Evolutionary conservation across 108 stramenopile species (phyloP).

Genomic region (Skeletonema menzelii): DNA sequence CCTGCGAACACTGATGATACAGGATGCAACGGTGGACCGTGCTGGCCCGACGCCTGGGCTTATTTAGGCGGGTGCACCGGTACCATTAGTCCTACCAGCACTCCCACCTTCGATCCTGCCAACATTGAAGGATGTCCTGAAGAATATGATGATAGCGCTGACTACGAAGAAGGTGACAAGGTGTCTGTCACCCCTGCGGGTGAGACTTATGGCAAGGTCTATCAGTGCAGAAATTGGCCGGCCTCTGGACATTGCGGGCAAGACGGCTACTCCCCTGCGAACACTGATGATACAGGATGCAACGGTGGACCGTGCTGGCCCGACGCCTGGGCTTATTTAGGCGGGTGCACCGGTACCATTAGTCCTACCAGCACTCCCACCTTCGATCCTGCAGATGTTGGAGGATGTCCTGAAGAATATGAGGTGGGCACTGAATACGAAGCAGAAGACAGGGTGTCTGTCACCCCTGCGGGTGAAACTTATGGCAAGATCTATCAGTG

Average conservation of each 20-base stretch:
- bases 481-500: too few species aligned
- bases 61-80: too few species aligned
- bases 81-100: too few species aligned
- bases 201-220: too few species aligned
- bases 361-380: neutral
- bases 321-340: too few species aligned
- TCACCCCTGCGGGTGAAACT: neutral
- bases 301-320: neutral
- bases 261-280: neutral
- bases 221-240: too few species aligned
- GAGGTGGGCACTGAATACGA: conserved; percentile 4
- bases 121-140: neutral
- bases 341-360: too few species aligned
- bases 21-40: neutral
- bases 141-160: neutral
- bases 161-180: conserved; percentile 18
- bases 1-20: neutral
- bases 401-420: neutral
- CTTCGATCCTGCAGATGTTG: too few species aligned
- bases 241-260: too few species aligned
- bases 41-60: too few species aligned
- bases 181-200: neutral
- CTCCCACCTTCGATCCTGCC: neutral
- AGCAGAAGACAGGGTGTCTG: conserved; percentile 8
- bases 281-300: neutral